Conservation (phyloP, 441 rosid genomes). For the Populus trichocarpa region DNA sequence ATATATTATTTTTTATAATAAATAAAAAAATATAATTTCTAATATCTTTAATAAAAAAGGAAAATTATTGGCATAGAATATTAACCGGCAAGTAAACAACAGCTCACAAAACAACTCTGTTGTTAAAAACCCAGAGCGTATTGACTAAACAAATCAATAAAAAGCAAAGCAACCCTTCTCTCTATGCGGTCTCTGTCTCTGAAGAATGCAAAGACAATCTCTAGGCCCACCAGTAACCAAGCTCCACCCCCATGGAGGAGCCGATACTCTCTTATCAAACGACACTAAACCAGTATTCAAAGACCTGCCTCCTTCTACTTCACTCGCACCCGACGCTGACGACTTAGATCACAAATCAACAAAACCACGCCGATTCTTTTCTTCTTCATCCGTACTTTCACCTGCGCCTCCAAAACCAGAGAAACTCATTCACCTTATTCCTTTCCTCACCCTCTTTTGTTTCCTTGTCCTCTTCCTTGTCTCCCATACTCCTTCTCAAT, state of each 20-base stretch:
- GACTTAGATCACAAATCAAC: conserved; percentile 44
- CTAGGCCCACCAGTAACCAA: conserved; percentile 72
- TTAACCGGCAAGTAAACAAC: not conserved
- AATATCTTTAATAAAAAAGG: not conserved
- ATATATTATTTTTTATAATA: no score
- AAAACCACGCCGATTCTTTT: conserved; percentile 47
- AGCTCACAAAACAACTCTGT: not conserved
- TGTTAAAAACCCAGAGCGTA: not conserved
- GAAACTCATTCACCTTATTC: conserved; percentile 73
- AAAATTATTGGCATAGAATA: not conserved
- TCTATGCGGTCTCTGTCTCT: conserved; percentile 18
- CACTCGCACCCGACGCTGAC: conserved; percentile 28
- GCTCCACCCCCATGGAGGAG: conserved; percentile 55
- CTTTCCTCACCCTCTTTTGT: conserved; percentile 72
- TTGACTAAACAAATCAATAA: not conserved
- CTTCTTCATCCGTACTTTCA: conserved; percentile 16
- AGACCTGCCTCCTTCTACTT: conserved; percentile 12
- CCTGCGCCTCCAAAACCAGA: conserved; percentile 37
- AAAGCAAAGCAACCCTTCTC: not conserved
- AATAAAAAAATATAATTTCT: no score
- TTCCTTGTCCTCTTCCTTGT: conserved; percentile 72
- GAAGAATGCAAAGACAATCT: conserved; percentile 78
- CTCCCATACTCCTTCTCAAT: conserved; percentile 76
- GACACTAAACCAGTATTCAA: not conserved
- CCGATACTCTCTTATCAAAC: conserved; percentile 12